Percentiles rank a stretch among this genome's conserved stretches.
Conservation (phyloP, 2,329 filamentous ascomycete genomes). For the Talaromyces islandicus region DNA sequence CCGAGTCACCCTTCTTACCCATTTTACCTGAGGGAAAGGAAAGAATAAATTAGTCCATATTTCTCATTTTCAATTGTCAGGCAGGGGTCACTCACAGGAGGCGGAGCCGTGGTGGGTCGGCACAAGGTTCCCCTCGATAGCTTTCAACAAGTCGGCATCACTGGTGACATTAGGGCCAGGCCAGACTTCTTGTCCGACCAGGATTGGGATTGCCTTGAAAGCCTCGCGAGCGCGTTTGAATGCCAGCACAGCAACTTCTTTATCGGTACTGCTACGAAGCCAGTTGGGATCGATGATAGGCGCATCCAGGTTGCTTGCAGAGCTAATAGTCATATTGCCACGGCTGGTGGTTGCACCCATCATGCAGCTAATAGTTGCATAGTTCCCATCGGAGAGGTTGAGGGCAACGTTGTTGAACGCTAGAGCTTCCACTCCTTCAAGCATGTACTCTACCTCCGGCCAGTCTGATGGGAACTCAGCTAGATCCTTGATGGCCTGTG, state of each 20-base stretch:
- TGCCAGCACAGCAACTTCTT: neutral
- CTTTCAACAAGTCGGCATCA: constrained; percentile 28
- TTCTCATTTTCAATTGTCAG: no score
- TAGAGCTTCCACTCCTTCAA: neutral
- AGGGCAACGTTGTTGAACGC: neutral
- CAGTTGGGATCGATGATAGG: constrained; percentile 45
- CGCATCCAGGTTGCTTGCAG: constrained; percentile 24
- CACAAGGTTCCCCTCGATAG: no score
- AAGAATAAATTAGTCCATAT: no score
- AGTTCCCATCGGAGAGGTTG: constrained; percentile 19
- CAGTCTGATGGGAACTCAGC: constrained; percentile 29
- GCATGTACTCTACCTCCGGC: constrained; percentile 28
- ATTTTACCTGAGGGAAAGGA: no score
- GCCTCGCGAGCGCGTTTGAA: neutral
- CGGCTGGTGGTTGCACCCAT: constrained; percentile 38
- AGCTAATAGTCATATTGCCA: constrained; percentile 40
- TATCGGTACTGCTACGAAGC: constrained; percentile 19
- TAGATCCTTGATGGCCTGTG: constrained; percentile 15
- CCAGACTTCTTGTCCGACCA: constrained; percentile 30
- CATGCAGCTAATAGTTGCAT: constrained; percentile 23
- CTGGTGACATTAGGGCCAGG: constrained; percentile 33
- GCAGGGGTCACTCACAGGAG: no score
- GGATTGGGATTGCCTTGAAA: constrained; percentile 12
- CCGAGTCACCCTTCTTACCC: no score
- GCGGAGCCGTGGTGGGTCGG: no score